Base-by-base conservation (phyloP, 2,329 filamentous ascomycete genomes). In the Cladosporium sp. region DNA sequence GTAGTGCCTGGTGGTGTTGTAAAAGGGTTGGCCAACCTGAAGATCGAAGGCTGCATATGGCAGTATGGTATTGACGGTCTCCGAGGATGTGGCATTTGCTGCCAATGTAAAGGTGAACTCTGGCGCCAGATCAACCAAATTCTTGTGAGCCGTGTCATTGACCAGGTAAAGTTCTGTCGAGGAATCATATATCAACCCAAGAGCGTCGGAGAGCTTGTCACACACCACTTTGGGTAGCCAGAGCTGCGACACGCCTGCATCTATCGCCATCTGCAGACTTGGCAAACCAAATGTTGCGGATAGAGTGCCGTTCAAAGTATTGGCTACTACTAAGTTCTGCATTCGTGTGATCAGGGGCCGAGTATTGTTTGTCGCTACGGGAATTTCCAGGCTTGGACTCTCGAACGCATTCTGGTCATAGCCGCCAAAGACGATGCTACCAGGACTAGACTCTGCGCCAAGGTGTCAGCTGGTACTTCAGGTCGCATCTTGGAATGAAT, bases 11-110 rank as follows among this genome's bases (percentile, higher is more conserved):
- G 60, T 30, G 61, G 64, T 30, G 54, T 63, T 57, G 66, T 70
- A 58, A 59, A 64, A 51, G 43, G 63, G 55, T 60, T 61, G 47
- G 40, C 65, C 51, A 59, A 61, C 54, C 59, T 66, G n/a, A 62
- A 72, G 65, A 52, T 75, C 73, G 60, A 75, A 73, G 17, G 73
- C 72, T 56, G 65, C 67, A 52, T 76, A 75, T 0, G 73, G 74
- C 47, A 76, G 59, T n/a, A 64, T 61, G 51, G 75, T 73, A 19
- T 25, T 36, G 25, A 39, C 45, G 5, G 67, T 65, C 17, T 51
- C 15, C 7, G 12, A 19, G 3, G 50, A 51, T 2, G 17, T 42
- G 6, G 38, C 45, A 34, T 51, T 39, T 5, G 38, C 34, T 9
- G 45, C 55, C 5, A 78, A 65, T 3, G 69, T 74, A 59, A 79